phyloP scores from a whole-genome alignment of 2,329 filamentous ascomycete species.

The Pseudogymnoascus destructans region DNA sequence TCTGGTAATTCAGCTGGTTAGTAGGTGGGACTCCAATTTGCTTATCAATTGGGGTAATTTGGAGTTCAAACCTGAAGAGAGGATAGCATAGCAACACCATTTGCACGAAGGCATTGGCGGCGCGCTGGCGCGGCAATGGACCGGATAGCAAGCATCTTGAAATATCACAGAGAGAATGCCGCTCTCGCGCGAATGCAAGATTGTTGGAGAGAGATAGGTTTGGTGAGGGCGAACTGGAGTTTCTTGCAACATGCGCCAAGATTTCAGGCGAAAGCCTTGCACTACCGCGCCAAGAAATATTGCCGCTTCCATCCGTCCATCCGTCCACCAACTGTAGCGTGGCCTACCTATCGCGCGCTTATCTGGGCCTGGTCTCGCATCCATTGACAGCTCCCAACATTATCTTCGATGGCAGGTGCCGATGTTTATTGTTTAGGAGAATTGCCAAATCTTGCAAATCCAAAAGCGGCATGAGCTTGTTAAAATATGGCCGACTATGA shows the following conservation, averaged over 20 bases:
- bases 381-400: neutral
- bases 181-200: slow-evolving; percentile 10
- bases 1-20: slow-evolving; percentile 27
- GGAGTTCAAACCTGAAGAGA: neutral
- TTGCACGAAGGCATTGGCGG: slow-evolving; percentile 63
- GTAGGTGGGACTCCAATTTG: slow-evolving; percentile 15
- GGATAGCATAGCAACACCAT: slow-evolving; percentile 28
- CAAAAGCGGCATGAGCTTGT: neutral
- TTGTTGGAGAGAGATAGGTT: neutral
- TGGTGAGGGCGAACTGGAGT: neutral
- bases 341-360: slow-evolving; percentile 8
- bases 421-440: neutral
- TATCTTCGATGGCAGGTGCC: neutral
- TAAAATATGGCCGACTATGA: slow-evolving; percentile 54
- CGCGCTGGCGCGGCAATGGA: slow-evolving; percentile 63
- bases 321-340: neutral
- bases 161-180: slow-evolving; percentile 15
- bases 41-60: slow-evolving; percentile 8
- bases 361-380: slow-evolving; percentile 4
- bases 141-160: slow-evolving; percentile 73
- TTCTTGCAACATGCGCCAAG: slow-evolving; percentile 7
- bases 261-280: slow-evolving; percentile 6
- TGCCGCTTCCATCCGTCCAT: slow-evolving; percentile 8
- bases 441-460: neutral
- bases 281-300: slow-evolving; percentile 8